phyloP scores from a whole-genome alignment of 208 protist genomes.

The Crithidia sp. region DNA sequence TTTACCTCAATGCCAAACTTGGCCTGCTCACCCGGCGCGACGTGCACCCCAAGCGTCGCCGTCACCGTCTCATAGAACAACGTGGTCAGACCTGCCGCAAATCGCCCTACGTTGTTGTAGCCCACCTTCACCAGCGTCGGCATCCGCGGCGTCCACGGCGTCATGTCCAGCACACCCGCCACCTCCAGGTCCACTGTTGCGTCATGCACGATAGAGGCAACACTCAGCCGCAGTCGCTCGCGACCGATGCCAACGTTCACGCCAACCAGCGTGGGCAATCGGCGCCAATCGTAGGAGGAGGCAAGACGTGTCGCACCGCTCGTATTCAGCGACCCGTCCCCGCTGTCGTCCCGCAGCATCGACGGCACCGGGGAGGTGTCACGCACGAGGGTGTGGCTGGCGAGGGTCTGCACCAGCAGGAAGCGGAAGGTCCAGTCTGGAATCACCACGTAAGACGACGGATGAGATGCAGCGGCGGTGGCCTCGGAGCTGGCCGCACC shows the following conservation, averaged over 20 bases:
- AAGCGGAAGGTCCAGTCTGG: constrained; percentile 26
- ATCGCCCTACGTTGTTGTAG: constrained; percentile 65
- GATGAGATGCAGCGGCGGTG: neutral
- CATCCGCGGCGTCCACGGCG: constrained; percentile 51
- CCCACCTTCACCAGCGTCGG: constrained; percentile 75
- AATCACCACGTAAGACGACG: constrained; percentile 19
- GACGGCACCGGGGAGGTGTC: constrained; percentile 9
- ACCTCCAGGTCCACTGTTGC: constrained; percentile 62
- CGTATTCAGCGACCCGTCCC: constrained; percentile 5
- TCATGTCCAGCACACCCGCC: constrained; percentile 60
- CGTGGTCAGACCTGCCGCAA: constrained; percentile 67
- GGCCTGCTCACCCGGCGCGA: constrained; percentile 42
- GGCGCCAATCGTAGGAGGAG: constrained; percentile 53
- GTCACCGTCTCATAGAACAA: constrained; percentile 60
- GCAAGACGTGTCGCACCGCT: constrained; percentile 9
- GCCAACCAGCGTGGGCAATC: constrained; percentile 66
- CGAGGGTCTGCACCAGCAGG: constrained; percentile 55
- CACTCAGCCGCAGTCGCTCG: constrained; percentile 68
- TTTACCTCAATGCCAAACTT: constrained; percentile 78
- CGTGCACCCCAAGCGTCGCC: constrained; percentile 71
- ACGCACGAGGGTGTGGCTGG: constrained; percentile 34
- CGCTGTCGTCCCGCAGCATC: constrained; percentile 23
- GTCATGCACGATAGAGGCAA: constrained; percentile 77
- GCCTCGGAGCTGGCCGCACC: too few species aligned
- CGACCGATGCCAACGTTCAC: constrained; percentile 51